phyloP scores from a whole-genome alignment of 1,284 basidiomycete species.

The Rhodotorula sp. region DNA sequence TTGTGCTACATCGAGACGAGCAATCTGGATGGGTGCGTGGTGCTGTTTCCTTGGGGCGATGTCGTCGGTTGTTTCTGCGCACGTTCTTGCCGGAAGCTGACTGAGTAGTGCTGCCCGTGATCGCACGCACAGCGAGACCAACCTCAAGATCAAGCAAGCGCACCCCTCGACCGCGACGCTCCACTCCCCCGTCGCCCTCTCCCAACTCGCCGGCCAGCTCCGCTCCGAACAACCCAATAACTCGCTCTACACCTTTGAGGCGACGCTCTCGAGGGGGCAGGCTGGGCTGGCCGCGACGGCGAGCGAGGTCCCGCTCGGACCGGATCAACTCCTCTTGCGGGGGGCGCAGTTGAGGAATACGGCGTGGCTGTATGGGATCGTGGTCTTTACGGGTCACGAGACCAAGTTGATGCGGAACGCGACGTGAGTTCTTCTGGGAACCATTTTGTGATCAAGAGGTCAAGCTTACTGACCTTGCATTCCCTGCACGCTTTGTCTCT shows the following conservation, averaged over 20 bases:
- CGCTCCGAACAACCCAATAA: conserved; percentile 97
- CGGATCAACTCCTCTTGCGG: conserved; percentile 89
- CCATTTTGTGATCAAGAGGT: neutral
- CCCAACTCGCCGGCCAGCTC: conserved; percentile 74
- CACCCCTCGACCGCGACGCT: conserved; percentile 75
- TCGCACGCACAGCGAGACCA: conserved; percentile 72
- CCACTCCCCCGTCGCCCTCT: conserved; percentile 73
- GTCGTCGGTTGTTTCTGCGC: conserved; percentile 2
- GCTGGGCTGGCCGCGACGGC: conserved; percentile 49
- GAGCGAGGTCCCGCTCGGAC: conserved; percentile 78
- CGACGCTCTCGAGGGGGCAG: conserved; percentile 52
- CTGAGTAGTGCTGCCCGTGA: no score
- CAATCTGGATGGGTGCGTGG: conserved; percentile 85
- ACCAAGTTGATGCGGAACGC: conserved; percentile 94
- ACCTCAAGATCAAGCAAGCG: conserved; percentile 98
- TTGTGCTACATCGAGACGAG: conserved; percentile 97
- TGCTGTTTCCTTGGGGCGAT: neutral
- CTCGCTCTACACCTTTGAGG: conserved; percentile 93
- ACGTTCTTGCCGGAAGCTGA: no score
- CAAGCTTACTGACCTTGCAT: neutral
- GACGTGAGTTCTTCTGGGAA: conserved; percentile 62
- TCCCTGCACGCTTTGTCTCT: neutral
- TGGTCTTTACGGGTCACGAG: conserved; percentile 95
- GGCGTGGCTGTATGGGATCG: conserved; percentile 91
- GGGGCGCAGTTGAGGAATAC: conserved; percentile 97